Evolutionary conservation across 768 basidiomycete genomes (phyloP), one percentile per base, ranked within the genome.

Genomic region (Leccinum boreale): DNA sequence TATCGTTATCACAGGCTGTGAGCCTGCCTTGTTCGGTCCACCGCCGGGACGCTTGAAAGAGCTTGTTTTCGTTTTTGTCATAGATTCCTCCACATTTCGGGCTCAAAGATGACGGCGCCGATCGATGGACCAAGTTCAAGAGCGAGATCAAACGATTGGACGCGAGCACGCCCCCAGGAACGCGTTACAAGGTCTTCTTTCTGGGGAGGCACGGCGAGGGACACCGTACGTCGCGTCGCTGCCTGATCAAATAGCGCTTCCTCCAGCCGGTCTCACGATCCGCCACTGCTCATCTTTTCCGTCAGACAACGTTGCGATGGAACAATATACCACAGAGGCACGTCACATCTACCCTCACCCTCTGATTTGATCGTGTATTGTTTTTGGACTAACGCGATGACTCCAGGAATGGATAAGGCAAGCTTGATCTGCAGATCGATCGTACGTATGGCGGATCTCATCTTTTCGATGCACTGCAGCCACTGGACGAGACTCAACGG

Each of bases 161-260:
- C 57, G 58, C 64, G 1, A 60, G 62, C 3, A 77, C 81, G 1
- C 68, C 70, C 2, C 51, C 64, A 0, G 73, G 70, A 2, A 75
- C 74, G 23, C 70, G 70, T 11, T 86, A 85, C 73, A 92, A 90
- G 64, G 74, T 87, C 19, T 65, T 90, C 55, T 81, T 86, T 58
- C 70, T 90, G 3, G 82, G 81, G 2, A 77, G 90, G 58, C 90
- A 92, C 59, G 90, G 90, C 3, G 75, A 90, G 69, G 89, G 89
- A 55, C 82, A 78, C 63, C 89, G 89, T 89, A 69, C 62, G 86
- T 74, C 26, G 10, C 12, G 21, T 28, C 61, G 86, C 74, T 33
- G 7, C n/a, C 31, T 31, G 9, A 31, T 6, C 14, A 21, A n/a
- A 50, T 14, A 14, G 11, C 17, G 15, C 24, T 7, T 50, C 29